Conservation (phyloP, 192 early-diverging fungal species). For the Geranomyces michiganensis region DNA sequence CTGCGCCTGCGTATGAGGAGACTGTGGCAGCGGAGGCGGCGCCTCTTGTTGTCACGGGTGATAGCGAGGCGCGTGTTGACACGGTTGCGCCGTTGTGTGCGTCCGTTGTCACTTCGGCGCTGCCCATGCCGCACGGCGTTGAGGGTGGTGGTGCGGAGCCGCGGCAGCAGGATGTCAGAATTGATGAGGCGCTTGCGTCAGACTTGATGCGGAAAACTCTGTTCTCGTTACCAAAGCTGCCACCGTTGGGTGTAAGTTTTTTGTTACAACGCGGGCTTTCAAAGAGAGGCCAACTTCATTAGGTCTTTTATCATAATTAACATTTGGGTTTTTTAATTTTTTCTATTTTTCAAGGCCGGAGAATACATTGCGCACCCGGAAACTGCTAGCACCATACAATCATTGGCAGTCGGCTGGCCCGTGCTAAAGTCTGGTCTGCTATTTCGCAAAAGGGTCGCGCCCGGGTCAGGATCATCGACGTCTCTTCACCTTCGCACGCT, state of each 20-base stretch:
- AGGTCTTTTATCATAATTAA: neutral
- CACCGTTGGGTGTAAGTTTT: slow-evolving; percentile 23
- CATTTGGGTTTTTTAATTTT: neutral
- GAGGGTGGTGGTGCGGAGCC: neutral
- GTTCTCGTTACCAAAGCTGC: slow-evolving; percentile 12
- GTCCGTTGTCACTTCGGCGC: neutral
- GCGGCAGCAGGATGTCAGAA: neutral
- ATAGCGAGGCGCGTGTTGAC: neutral
- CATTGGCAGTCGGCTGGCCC: slow-evolving; percentile 29
- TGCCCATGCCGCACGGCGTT: neutral
- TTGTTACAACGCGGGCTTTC: too few species aligned
- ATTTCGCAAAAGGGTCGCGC: slow-evolving; percentile 38
- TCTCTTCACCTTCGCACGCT: neutral
- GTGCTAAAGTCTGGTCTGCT: slow-evolving; percentile 44
- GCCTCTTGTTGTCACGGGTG: neutral
- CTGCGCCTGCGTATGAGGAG: slow-evolving; percentile 36
- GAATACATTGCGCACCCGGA: slow-evolving; percentile 23
- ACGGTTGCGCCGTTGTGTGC: neutral
- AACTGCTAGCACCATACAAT: slow-evolving; percentile 8
- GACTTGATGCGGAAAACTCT: neutral
- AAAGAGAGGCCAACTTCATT: too few species aligned
- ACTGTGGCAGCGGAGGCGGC: neutral
- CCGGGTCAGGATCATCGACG: slow-evolving; percentile 15
- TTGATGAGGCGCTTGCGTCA: neutral
- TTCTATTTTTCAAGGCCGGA: neutral